Conservation (phyloP, 2,329 filamentous ascomycete genomes). For the Rutstroemia sydowiana region DNA sequence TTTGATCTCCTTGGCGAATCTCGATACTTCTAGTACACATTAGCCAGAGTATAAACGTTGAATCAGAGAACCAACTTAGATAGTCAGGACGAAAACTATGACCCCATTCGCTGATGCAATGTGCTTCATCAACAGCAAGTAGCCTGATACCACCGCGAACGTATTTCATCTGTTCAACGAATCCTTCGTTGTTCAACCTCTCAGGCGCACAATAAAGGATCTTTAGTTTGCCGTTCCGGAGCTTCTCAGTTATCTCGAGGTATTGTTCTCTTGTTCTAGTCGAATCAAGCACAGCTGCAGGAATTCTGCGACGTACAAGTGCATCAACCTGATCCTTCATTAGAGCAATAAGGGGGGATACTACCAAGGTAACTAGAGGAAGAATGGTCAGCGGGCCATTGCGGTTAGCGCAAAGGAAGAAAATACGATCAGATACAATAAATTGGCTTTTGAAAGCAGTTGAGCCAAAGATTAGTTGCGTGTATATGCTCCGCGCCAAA, state of each 20-base stretch:
- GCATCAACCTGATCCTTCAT: slow-evolving; percentile 65
- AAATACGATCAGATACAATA: too few relatives aligned
- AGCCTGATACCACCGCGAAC: slow-evolving; percentile 49
- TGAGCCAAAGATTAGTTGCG: too few relatives aligned
- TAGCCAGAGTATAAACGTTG: not conserved
- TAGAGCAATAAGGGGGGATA: slow-evolving; percentile 48
- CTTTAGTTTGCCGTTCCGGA: slow-evolving; percentile 41
- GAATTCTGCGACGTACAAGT: slow-evolving; percentile 64
- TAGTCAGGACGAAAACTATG: slow-evolving; percentile 45
- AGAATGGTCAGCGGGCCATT: not conserved
- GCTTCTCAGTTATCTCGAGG: slow-evolving; percentile 36
- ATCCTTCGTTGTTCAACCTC: slow-evolving; percentile 53
- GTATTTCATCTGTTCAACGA: slow-evolving; percentile 47
- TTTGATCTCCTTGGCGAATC: slow-evolving; percentile 47
- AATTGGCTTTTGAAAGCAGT: too few relatives aligned
- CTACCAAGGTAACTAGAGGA: slow-evolving; percentile 41
- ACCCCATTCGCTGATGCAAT: slow-evolving; percentile 52
- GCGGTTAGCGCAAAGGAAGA: not conserved
- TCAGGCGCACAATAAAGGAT: slow-evolving; percentile 54
- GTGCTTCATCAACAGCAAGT: slow-evolving; percentile 50
- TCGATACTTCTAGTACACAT: slow-evolving; percentile 35
- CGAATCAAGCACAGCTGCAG: slow-evolving; percentile 72
- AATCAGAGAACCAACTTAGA: slow-evolving; percentile 32
- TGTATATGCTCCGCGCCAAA: not conserved
- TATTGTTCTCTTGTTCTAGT: slow-evolving; percentile 38